These are phyloP conservation scores for Carex kokanica DNA, from an alignment of 176 grass and related monocot genomes.

Conservation along the genomic window DNA sequence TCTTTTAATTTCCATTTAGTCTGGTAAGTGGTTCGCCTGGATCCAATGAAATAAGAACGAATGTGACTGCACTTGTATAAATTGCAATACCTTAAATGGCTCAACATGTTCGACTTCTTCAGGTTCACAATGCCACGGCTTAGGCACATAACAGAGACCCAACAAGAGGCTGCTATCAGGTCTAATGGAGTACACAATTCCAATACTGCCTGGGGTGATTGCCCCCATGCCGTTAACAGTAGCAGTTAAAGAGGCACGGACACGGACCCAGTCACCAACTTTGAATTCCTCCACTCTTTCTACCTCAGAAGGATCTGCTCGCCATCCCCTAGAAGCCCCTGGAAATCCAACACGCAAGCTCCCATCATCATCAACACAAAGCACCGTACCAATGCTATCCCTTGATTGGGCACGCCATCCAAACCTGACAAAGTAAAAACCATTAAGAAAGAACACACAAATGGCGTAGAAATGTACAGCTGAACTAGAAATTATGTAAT, in stretches of 20 bases:
- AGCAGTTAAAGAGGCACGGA: conserved; percentile 65
- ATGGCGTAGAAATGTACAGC: conserved; percentile 4
- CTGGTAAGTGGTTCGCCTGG: neutral
- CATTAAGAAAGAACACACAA: neutral
- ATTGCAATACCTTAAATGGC: conserved; percentile 65
- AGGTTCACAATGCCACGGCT: conserved; percentile 94
- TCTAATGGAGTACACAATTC: conserved; percentile 91
- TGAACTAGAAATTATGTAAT: neutral
- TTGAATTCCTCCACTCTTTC: conserved; percentile 99
- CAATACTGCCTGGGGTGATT: conserved; percentile 89
- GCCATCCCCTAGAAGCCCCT: conserved; percentile 97
- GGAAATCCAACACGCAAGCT: conserved; percentile 97
- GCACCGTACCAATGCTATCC: conserved; percentile 95
- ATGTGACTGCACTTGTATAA: neutral
- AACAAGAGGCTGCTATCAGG: conserved; percentile 95
- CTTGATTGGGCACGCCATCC: conserved; percentile 92
- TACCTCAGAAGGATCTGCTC: conserved; percentile 98
- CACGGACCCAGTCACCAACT: conserved; percentile 90
- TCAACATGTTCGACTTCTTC: conserved; percentile 99
- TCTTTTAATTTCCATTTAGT: neutral
- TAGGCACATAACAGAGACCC: conserved; percentile 87
- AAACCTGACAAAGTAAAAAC: conserved; percentile 50
- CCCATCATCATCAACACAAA: conserved; percentile 99
- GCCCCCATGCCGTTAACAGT: conserved; percentile 90
- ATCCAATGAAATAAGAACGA: neutral